Evolutionary conservation across 1,284 basidiomycete genomes (phyloP), one percentile per base, ranked within the genome.

Genomic region (Pulveroboletus sp.): DNA sequence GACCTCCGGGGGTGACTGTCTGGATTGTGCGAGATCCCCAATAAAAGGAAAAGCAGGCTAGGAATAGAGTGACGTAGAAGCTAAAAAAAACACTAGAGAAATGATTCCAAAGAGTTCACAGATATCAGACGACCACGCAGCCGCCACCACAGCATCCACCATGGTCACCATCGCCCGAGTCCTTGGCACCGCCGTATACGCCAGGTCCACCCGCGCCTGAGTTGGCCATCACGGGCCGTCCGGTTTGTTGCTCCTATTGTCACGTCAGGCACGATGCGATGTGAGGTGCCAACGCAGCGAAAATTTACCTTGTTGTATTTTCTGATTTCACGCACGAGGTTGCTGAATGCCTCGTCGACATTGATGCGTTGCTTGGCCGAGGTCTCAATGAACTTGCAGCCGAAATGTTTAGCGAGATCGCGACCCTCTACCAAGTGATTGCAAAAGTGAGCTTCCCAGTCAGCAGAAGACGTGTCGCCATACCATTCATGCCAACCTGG

Each of bases 331-430:
- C 96, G 87, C 38, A 99, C 97, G 57, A 99, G 89, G 63, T 93
- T 91, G 71, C 85, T 89, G 79, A 99, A 99, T n/a, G 96, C 94
- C 77, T 99, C 96, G 69, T 99, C 97, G 52, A 99, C 97, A 69
- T 98, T 98, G 76, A 98, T 93, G 48, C 97, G 84, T 71, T 97
- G 93, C 80, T 99, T 99, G 52, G 97, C 97, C 24, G 96, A 98
- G 3, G 97, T 98, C 77, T 99, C 97, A 65, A 99, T 96, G 76
- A 97, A 99, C 68, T 91, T 92, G 79, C 96, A 98, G 49, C 90
- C 91, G 72, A 98, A 97, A 72, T 96, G 93, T 74, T 94, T 96
- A 2, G 97, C 96, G 57, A 99, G 84, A 68, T 97, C 95, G 57
- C 94, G 92, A 12, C 97, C 97, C 93, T 99, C 96, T 96, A 73